Evolutionary conservation across 116 monocot species (phyloP).

Genomic region (Cymodocea nodosa): DNA sequence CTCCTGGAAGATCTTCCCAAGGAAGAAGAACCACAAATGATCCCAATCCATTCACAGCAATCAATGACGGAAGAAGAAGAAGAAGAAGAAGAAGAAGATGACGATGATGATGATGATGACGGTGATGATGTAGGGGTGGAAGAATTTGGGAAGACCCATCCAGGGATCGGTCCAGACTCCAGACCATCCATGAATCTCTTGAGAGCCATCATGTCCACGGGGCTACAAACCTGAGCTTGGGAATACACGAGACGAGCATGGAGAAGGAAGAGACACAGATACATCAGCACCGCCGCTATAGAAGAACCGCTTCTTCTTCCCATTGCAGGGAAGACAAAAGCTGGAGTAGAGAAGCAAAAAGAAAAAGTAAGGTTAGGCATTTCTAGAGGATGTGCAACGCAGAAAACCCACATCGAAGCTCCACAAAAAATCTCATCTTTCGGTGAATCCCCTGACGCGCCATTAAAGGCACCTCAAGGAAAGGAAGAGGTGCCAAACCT

Average conservation of each 20-base stretch:
- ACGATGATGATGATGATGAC: constrained; percentile 3
- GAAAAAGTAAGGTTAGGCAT: background rate
- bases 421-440: background rate
- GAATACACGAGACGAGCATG: constrained; percentile 5
- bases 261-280: constrained; percentile 4
- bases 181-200: constrained; percentile 22
- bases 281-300: background rate
- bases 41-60: constrained; percentile 64
- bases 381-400: background rate
- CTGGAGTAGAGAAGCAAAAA: background rate
- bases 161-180: constrained; percentile 14
- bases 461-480: too few species aligned
- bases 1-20: background rate
- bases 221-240: constrained; percentile 27
- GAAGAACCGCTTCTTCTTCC: background rate
- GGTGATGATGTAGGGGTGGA: constrained; percentile 11
- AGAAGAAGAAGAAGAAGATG: constrained; percentile 13
- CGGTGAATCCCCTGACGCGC: too few species aligned
- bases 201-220: constrained; percentile 38
- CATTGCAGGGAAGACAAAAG: constrained; percentile 1
- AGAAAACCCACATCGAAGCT: background rate
- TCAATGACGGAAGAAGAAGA: constrained; percentile 3
- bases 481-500: too few species aligned
- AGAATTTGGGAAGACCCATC: constrained; percentile 27
- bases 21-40: constrained; percentile 28